These are phyloP conservation scores for Plantago lanceolata DNA, from an alignment of 305 asterid genomes.

Conservation along the genomic window DNA sequence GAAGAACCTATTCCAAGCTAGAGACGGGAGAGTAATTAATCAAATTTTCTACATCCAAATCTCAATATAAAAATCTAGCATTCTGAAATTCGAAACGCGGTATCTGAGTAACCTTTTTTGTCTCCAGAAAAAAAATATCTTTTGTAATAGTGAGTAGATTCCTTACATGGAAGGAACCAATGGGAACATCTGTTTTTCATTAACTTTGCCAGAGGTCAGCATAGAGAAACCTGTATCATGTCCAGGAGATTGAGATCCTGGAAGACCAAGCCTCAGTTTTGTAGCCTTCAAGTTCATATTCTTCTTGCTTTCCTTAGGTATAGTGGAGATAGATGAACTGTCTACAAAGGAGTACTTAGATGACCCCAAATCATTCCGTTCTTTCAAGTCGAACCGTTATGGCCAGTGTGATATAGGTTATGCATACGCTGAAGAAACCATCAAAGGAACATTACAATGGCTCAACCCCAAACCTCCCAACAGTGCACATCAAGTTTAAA, in stretches of 20 bases:
- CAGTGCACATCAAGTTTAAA: conserved; percentile 29
- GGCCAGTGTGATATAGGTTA: conserved; percentile 41
- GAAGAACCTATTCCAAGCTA: too few species aligned
- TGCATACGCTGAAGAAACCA: conserved; percentile 48
- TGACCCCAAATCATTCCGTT: conserved; percentile 64
- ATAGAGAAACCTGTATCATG: conserved; percentile 41
- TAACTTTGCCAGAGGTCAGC: conserved; percentile 35
- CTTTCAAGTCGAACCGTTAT: conserved; percentile 41
- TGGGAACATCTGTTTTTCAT: conserved; percentile 74
- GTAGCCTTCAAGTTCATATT: conserved; percentile 71
- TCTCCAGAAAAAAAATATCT: conserved; percentile 59
- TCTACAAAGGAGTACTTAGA: conserved; percentile 71
- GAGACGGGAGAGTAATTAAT: too few species aligned
- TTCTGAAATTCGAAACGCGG: conserved; percentile 48
- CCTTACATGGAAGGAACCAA: conserved; percentile 65
- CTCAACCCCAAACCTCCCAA: conserved; percentile 52
- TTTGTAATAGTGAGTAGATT: conserved; percentile 43
- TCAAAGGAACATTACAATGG: conserved; percentile 37
- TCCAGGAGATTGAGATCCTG: conserved; percentile 79
- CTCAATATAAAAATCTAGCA: too few species aligned
- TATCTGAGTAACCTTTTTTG: conserved; percentile 74
- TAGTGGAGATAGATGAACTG: conserved; percentile 37
- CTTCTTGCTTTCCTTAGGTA: conserved; percentile 36
- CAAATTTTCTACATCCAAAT: too few species aligned
- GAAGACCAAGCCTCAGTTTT: conserved; percentile 84